Evolutionary conservation across 768 basidiomycete species (phyloP).

Genomic region (Paxillus involutus): DNA sequence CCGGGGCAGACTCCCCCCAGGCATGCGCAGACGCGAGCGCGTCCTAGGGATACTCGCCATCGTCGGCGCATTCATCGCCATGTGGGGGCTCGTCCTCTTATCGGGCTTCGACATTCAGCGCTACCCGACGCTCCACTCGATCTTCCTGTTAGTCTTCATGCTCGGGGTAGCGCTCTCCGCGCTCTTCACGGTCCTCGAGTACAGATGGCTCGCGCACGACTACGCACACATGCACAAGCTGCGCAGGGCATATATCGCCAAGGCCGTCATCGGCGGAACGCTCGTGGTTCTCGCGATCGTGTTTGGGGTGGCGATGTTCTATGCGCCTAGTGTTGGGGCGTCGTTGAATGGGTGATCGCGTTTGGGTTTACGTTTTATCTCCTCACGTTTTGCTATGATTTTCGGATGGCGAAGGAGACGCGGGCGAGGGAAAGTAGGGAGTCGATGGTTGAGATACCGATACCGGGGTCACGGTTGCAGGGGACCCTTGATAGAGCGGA

Average conservation of each 20-base stretch:
- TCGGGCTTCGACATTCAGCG: constrained; percentile 70
- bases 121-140: constrained; percentile 48
- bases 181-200: constrained; percentile 74
- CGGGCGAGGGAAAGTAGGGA: background rate
- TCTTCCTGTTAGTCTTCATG: constrained; percentile 72
- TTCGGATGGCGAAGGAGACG: constrained; percentile 49
- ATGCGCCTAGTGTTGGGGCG: constrained; percentile 51
- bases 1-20: constrained; percentile 61
- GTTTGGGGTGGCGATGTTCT: constrained; percentile 55
- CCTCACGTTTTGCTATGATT: constrained; percentile 70
- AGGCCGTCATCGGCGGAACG: constrained; percentile 56
- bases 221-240: constrained; percentile 46
- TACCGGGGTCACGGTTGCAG: background rate
- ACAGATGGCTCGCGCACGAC: constrained; percentile 62
- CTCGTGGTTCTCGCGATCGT: constrained; percentile 63
- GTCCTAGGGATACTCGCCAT: constrained; percentile 59
- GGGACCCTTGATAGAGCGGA: background rate
- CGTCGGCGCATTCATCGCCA: constrained; percentile 60
- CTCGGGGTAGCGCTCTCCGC: constrained; percentile 70
- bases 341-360: constrained; percentile 74
- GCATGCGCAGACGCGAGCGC: constrained; percentile 56
- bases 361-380: constrained; percentile 75
- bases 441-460: constrained; percentile 7
- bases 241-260: constrained; percentile 55
- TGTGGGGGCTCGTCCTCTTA: constrained; percentile 62